These are phyloP conservation scores for Claviceps quebecensis DNA, from an alignment of 2,329 filamentous ascomycete species.

Conservation along the genomic window DNA sequence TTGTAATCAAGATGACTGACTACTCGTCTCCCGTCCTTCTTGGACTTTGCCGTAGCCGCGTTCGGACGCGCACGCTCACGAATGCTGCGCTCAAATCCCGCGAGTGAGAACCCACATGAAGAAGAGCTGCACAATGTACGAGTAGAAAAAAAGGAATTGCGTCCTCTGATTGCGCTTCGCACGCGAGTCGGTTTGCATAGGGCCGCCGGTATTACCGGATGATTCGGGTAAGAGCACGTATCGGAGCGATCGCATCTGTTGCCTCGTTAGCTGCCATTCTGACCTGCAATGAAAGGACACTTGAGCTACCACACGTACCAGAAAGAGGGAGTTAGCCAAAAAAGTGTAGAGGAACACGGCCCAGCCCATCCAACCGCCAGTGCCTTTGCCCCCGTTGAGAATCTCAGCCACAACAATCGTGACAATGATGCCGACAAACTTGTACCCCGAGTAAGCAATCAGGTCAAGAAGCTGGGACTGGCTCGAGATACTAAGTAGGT, in stretches of 20 bases:
- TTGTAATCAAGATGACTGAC: too few relatives aligned
- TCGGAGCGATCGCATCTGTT: conserved; percentile 78
- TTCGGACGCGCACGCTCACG: neutral
- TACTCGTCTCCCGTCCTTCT: neutral
- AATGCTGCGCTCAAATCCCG: conserved; percentile 16
- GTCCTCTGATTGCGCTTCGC: conserved; percentile 78
- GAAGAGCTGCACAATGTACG: conserved; percentile 81
- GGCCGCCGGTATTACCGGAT: conserved; percentile 47
- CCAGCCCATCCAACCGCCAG: conserved; percentile 82
- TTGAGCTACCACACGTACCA: conserved; percentile 44
- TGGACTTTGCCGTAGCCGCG: neutral
- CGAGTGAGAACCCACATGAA: conserved; percentile 73
- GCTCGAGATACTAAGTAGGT: conserved; percentile 85
- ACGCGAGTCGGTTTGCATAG: conserved; percentile 59
- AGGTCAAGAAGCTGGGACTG: conserved; percentile 87
- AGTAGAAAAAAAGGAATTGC: conserved; percentile 87
- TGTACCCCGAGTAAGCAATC: conserved; percentile 94
- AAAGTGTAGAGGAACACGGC: conserved; percentile 82
- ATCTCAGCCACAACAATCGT: conserved; percentile 71
- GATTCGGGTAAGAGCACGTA: conserved; percentile 90
- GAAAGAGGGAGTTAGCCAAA: conserved; percentile 83
- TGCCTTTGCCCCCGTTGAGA: conserved; percentile 63
- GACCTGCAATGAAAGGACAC: too few relatives aligned
- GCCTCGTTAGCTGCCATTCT: neutral
- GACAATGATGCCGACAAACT: conserved; percentile 92